Evolutionary conservation across 2,329 filamentous ascomycete species (phyloP), one percentile per base, ranked within the genome.

Genomic region (Alternaria triticimaculans): DNA sequence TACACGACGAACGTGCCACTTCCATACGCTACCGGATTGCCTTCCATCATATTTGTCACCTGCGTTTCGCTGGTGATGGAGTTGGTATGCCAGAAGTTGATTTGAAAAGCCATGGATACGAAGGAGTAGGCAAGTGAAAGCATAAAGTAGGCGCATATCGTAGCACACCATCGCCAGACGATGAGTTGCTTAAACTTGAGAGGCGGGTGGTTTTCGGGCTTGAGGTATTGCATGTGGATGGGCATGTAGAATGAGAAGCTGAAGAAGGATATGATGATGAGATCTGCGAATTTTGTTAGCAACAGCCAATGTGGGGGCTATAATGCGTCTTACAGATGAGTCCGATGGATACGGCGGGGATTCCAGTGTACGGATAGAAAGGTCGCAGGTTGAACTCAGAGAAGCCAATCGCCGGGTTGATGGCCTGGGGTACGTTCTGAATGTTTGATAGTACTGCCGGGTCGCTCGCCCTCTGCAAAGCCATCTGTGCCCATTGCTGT

Each of bases 251-350:
- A 90, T 0, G 85, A 82, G 75, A 88, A 90, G 26, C 84, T 87
- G 80, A 90, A 90, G 80, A 90, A 90, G 0, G 87, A 87, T 44
- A 90, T 82, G 70, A 91, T 90, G 70, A 91, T 90, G 2, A 90
- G 80, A 72, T 90, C 71, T 72, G 26, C 6, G 3, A 44, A 6
- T 6, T 3, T 15, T 4, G 7, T 54, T 43, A 57, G 58, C 57
- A 4, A 57, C 20, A 18, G 7, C 14, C 6, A 15, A 9, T 5
- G 23, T 54, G 21, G 9, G 8, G 3, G 18, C 4, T 8, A 11
- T 10, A 14, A 15, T 4, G 12, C 30, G 18, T 41, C 68, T 64
- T 67, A 73, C 71, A 90, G 68, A 91, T 90, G 26, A 90, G 78
- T 0, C 88, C 88, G 57, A 90, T 88, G 1, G 83, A 86, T 3